Percentiles rank a stretch among this genome's conserved stretches.
These are phyloP conservation scores for Moesziomyces sp. DNA, from an alignment of 1,284 basidiomycete genomes.

Conservation along the genomic window DNA sequence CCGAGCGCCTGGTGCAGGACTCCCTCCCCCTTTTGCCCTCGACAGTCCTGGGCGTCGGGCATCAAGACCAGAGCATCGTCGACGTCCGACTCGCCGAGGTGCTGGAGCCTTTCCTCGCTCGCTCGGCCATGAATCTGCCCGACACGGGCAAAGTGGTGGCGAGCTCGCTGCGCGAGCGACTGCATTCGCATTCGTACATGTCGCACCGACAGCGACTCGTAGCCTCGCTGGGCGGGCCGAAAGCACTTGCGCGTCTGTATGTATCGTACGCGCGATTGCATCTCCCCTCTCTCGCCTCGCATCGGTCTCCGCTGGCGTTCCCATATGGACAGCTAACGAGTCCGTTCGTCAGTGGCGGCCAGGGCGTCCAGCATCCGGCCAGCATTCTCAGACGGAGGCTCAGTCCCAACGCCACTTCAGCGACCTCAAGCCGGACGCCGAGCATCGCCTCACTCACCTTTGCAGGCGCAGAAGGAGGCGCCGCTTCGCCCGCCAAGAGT, in stretches of 20 bases:
- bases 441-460: slow-evolving; percentile 38
- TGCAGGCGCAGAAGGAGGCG: slow-evolving; percentile 17
- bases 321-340: slow-evolving; percentile 49
- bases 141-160: slow-evolving; percentile 14
- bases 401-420: slow-evolving; percentile 11
- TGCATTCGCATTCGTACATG: slow-evolving; percentile 34
- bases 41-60: background rate
- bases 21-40: slow-evolving; percentile 44
- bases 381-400: slow-evolving; percentile 6
- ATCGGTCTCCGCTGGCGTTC: slow-evolving; percentile 45
- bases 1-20: slow-evolving; percentile 50
- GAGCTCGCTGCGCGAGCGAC: slow-evolving; percentile 9
- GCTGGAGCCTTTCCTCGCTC: slow-evolving; percentile 3
- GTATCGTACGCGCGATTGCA: slow-evolving; percentile 51
- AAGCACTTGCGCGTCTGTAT: slow-evolving; percentile 51
- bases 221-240: slow-evolving; percentile 53
- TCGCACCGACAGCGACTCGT: slow-evolving; percentile 45
- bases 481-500: slow-evolving; percentile 15
- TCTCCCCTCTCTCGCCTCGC: slow-evolving; percentile 32
- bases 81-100: slow-evolving; percentile 9
- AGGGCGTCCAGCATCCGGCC: slow-evolving; percentile 4
- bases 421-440: slow-evolving; percentile 37
- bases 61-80: slow-evolving; percentile 8
- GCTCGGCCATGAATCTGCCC: slow-evolving; percentile 11
- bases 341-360: slow-evolving; percentile 34